A percentile compares a stretch with the other conserved stretches of the same genome.
These are phyloP conservation scores for Yarrowia deformans DNA, from an alignment of 805 yeast genomes.

Conservation along the genomic window DNA sequence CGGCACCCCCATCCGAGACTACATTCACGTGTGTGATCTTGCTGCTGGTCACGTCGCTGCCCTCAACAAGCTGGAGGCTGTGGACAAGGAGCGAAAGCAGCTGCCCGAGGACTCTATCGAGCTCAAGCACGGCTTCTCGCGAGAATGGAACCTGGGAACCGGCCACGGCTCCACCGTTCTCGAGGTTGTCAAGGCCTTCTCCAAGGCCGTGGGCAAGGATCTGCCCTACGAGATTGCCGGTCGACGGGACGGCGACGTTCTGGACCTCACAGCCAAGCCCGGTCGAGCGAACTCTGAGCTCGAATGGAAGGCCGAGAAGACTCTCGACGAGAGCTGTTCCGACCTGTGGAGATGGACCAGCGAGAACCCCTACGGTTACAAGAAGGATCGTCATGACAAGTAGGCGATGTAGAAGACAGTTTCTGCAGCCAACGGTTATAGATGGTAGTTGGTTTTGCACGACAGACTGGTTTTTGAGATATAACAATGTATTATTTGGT, in stretches of 20 bases:
- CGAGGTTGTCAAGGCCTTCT: constrained; percentile 71
- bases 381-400: constrained; percentile 42
- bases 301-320: constrained; percentile 64
- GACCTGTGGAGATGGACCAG: constrained; percentile 83
- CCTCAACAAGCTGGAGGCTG: constrained; percentile 58
- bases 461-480: too few relatives aligned
- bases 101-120: constrained; percentile 42
- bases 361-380: constrained; percentile 70
- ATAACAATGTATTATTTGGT: not conserved
- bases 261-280: constrained; percentile 75
- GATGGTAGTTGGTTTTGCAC: constrained; percentile 14
- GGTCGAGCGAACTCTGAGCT: constrained; percentile 70
- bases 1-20: constrained; percentile 84
- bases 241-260: constrained; percentile 79
- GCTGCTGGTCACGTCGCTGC: constrained; percentile 82
- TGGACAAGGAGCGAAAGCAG: constrained; percentile 41
- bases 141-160: constrained; percentile 86
- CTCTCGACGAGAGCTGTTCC: constrained; percentile 68
- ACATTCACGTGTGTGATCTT: constrained; percentile 80
- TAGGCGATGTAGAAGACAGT: not conserved
- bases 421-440: constrained; percentile 14
- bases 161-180: constrained; percentile 82
- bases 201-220: constrained; percentile 66
- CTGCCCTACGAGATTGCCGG: constrained; percentile 71
- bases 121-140: constrained; percentile 57